Conservation (phyloP, 164 flowering plant genomes). For the Berberis vulgaris region DNA sequence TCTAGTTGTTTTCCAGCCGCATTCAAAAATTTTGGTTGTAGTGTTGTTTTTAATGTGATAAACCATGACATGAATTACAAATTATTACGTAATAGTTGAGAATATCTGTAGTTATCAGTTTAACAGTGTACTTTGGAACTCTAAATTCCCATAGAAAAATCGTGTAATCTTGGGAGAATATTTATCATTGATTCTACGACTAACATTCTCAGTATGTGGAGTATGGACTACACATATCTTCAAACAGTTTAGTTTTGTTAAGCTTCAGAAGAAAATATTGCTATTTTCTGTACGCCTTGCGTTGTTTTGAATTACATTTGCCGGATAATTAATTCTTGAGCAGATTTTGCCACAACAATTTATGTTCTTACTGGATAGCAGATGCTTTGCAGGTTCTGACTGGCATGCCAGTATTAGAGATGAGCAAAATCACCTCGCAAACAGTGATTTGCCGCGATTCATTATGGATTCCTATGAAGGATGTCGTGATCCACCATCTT, state of each 20-base stretch:
- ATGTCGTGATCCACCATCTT: conserved; percentile 62
- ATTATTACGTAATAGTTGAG: too few relatives aligned
- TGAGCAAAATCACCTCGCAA: conserved; percentile 48
- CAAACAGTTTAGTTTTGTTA: neutral
- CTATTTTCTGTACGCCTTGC: neutral
- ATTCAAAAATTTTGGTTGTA: too few relatives aligned
- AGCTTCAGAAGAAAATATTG: neutral
- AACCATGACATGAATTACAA: too few relatives aligned
- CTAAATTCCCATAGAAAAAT: too few relatives aligned
- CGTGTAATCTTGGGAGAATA: too few relatives aligned
- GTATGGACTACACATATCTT: neutral
- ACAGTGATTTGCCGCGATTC: conserved; percentile 58
- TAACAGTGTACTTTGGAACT: too few relatives aligned
- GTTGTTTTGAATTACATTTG: neutral
- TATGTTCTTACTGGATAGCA: conserved; percentile 20
- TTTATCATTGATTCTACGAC: too few relatives aligned
- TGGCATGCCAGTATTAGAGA: conserved; percentile 56
- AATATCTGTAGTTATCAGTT: too few relatives aligned
- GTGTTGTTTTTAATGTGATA: too few relatives aligned
- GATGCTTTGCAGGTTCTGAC: conserved; percentile 63
- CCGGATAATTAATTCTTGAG: neutral
- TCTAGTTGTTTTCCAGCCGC: too few relatives aligned
- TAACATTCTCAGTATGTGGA: too few relatives aligned
- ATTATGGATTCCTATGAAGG: conserved; percentile 79
- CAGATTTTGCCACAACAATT: conserved; percentile 2